A percentile compares a stretch with the other conserved stretches of the same genome.
Evolutionary conservation across 108 stramenopile species (phyloP).

Genomic region (Cyclostephanos invisitatus): DNA sequence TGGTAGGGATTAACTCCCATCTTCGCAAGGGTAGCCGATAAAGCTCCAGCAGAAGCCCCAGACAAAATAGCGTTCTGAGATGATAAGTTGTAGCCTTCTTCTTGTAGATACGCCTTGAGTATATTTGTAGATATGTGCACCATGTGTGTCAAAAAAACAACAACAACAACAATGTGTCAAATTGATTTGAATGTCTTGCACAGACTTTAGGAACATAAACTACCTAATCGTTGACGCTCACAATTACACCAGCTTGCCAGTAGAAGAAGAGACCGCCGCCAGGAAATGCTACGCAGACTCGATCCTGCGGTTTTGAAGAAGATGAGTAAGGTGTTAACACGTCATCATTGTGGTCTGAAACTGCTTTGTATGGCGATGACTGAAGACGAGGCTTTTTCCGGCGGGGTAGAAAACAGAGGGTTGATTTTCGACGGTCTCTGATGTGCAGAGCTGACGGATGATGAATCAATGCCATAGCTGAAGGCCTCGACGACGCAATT

Average conservation of each 20-base stretch:
- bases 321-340: neutral
- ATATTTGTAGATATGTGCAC: conserved; percentile 11
- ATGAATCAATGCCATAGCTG: neutral
- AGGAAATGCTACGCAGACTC: conserved; percentile 64
- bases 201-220: neutral
- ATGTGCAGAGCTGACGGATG: neutral
- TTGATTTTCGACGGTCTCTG: neutral
- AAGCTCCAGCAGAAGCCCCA: conserved; percentile 89
- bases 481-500: neutral
- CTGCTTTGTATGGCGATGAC: neutral
- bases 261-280: conserved; percentile 92
- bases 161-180: neutral
- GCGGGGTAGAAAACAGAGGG: neutral
- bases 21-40: conserved; percentile 80
- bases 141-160: neutral
- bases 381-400: neutral
- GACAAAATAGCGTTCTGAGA: conserved; percentile 35
- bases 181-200: neutral
- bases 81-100: conserved; percentile 63
- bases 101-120: conserved; percentile 54
- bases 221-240: conserved; percentile 17
- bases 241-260: conserved; percentile 90
- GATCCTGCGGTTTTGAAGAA: neutral
- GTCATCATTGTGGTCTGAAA: neutral
- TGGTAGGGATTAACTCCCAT: conserved; percentile 69